Evolutionary conservation across 352 stramenopile species (phyloP).

Genomic region (Pythium monospermum): DNA sequence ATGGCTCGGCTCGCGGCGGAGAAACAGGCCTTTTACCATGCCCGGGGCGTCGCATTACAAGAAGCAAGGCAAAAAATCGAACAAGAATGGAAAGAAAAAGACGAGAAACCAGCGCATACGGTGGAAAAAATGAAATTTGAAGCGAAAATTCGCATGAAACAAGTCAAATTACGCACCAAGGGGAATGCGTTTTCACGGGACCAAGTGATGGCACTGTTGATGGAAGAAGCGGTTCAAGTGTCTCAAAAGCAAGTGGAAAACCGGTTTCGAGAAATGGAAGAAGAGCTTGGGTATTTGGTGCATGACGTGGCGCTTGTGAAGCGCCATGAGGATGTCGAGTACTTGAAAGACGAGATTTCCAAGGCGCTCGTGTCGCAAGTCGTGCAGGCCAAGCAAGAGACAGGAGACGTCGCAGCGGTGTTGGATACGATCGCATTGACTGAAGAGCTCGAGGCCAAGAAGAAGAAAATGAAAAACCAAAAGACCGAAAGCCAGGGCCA

Average conservation of each 20-base stretch:
- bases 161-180: slow-evolving; percentile 88
- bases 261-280: slow-evolving; percentile 83
- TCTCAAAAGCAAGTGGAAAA: slow-evolving; percentile 80
- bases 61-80: slow-evolving; percentile 51
- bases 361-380: slow-evolving; percentile 55
- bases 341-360: slow-evolving; percentile 61
- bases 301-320: slow-evolving; percentile 37
- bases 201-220: slow-evolving; percentile 76
- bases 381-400: slow-evolving; percentile 55
- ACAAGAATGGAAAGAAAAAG: slow-evolving; percentile 69
- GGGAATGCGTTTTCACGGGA: slow-evolving; percentile 72
- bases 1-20: slow-evolving; percentile 63
- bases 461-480: slow-evolving; percentile 8
- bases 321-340: slow-evolving; percentile 43
- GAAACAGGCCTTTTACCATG: slow-evolving; percentile 89
- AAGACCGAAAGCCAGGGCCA: no score
- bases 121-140: slow-evolving; percentile 93
- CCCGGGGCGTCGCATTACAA: slow-evolving; percentile 68
- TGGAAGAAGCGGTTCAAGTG: slow-evolving; percentile 76
- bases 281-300: slow-evolving; percentile 68
- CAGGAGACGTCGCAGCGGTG: slow-evolving; percentile 30
- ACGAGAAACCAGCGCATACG: slow-evolving; percentile 59
- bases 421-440: slow-evolving; percentile 51
- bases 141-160: slow-evolving; percentile 90
- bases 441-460: slow-evolving; percentile 43